These are phyloP conservation scores for Aspergillus intermedius DNA, from an alignment of 2,329 filamentous ascomycete species.

Conservation along the genomic window DNA sequence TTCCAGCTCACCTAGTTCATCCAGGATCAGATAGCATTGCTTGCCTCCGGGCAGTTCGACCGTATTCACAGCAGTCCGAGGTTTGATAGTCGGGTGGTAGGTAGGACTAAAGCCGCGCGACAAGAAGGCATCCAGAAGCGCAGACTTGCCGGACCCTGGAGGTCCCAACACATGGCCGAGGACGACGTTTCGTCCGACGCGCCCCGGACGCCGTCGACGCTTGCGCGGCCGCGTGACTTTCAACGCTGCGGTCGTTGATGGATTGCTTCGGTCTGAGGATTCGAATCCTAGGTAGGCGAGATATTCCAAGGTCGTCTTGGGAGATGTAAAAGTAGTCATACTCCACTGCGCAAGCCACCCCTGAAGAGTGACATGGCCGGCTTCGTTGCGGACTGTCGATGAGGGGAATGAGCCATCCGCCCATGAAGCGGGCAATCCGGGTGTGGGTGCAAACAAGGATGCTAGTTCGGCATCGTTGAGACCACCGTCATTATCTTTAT, in stretches of 20 bases:
- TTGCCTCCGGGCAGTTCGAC: slow-evolving; percentile 94
- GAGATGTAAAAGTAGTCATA: slow-evolving; percentile 97
- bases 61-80: slow-evolving; percentile 87
- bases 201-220: slow-evolving; percentile 69
- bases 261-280: slow-evolving; percentile 62
- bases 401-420: slow-evolving; percentile 82
- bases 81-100: slow-evolving; percentile 92
- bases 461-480: slow-evolving; percentile 78
- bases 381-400: slow-evolving; percentile 90
- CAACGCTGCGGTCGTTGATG: slow-evolving; percentile 72
- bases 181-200: slow-evolving; percentile 90
- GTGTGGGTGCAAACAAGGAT: slow-evolving; percentile 86
- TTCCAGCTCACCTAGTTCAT: slow-evolving; percentile 93
- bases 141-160: slow-evolving; percentile 80
- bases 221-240: slow-evolving; percentile 92
- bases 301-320: slow-evolving; percentile 91
- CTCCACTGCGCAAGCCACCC: slow-evolving; percentile 99
- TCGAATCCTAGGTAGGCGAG: slow-evolving; percentile 95
- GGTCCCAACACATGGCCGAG: slow-evolving; percentile 88
- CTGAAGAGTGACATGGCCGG: slow-evolving; percentile 89
- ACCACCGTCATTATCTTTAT: slow-evolving; percentile 95
- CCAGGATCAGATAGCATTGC: slow-evolving; percentile 92
- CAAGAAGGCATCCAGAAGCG: slow-evolving; percentile 83
- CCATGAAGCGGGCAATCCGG: slow-evolving; percentile 82
- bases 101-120: slow-evolving; percentile 76